Evolutionary conservation across 1,139 yeast genomes (phyloP), one percentile per base, ranked within the genome.

Genomic region (Hansenula sp.): DNA sequence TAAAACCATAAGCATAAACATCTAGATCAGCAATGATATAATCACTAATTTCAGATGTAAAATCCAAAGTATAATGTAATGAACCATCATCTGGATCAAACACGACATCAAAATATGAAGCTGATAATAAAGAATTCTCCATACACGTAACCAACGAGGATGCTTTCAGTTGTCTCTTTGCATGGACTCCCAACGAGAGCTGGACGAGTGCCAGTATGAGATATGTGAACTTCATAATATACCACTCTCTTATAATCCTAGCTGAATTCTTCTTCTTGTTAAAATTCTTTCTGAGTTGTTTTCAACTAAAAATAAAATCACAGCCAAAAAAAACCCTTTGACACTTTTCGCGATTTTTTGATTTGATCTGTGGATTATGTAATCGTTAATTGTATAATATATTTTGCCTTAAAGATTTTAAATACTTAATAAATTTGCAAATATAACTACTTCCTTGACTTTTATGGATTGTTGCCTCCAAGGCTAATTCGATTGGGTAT

Each of bases 1-100:
- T 60, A 62, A 84, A 82, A 1, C 94, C 94, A 56, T 83, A 84
- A 6, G 92, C 94, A 53, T 77, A 82, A 17, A 84, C 86, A 40
- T 74, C 75, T 25, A 81, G 67, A 40, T 73, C 72, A 3, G 88
- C 92, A 28, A 56, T 54, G 44, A 83, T 73, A 46, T 79, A 70
- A 25, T 76, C 78, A 39, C 69, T 64, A 41, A 84, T 69, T 42
- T 79, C 80, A 5, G 90, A 76, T 18, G 75, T 69, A 56, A 84
- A 65, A 47, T 81, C 82, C 38, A 84, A 62, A 32, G 77, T 70
- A 54, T 83, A 84, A 44, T 71, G 71, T 46, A 84, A 60, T 8
- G 87, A 70, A 21, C 77, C 59, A 46, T 74, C 76, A 48, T 80
- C 85, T 1, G 90, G 88, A 52, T 81, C 66, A 55, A 83, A 82